Evolutionary conservation across 129 eudicot species (phyloP).

Genomic region (Centrapalus pauciflorus): DNA sequence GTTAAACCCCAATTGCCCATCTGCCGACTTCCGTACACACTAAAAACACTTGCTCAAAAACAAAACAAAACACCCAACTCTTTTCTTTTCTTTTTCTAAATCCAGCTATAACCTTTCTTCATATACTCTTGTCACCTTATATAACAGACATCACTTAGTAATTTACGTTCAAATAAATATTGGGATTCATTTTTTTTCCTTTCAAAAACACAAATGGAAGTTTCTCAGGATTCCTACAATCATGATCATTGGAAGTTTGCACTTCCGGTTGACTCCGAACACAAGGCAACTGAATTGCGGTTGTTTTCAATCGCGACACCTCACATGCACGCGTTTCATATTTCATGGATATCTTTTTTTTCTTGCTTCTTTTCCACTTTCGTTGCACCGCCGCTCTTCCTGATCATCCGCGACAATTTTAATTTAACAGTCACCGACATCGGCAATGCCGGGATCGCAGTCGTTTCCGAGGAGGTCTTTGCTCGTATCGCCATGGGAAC

Average conservation of each 20-base stretch:
- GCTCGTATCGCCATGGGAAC: conserved; percentile 77
- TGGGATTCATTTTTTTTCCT: too few relatives aligned
- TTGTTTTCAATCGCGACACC: conserved; percentile 48
- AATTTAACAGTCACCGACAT: conserved; percentile 63
- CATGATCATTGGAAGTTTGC: conserved; percentile 36
- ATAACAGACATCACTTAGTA: neutral
- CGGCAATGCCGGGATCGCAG: conserved; percentile 81
- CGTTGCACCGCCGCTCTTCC: conserved; percentile 77
- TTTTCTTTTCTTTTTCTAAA: conserved; percentile 12
- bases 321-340: conserved; percentile 83
- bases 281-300: conserved; percentile 73
- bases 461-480: conserved; percentile 76
- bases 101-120: conserved; percentile 12
- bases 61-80: neutral
- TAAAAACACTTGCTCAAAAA: conserved; percentile 1
- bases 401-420: conserved; percentile 72
- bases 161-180: neutral
- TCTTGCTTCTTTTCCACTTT: conserved; percentile 71
- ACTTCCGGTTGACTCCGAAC: conserved; percentile 82
- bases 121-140: conserved; percentile 9
- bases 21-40: conserved; percentile 21
- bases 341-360: conserved; percentile 74
- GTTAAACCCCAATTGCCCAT: conserved; percentile 10
- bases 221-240: neutral
- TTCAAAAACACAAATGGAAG: conserved; percentile 4